Evolutionary conservation across 257 asterid genomes (phyloP).

Genomic region (Echium plantagineum): DNA sequence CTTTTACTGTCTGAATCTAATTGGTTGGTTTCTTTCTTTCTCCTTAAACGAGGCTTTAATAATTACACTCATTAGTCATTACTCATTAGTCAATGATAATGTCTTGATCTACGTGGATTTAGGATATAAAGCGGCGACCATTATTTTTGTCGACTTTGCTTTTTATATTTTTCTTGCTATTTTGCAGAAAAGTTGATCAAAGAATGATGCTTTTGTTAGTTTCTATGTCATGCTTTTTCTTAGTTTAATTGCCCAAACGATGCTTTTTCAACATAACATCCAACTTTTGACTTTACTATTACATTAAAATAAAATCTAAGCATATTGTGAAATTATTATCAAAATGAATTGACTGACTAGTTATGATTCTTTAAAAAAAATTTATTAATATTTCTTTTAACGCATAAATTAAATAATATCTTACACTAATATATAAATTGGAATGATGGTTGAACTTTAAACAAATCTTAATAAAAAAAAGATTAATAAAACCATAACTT

Average conservation of each 20-base stretch:
- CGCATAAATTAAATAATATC: no score
- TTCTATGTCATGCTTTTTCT: constrained; percentile 43
- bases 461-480: no score
- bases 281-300: constrained; percentile 41
- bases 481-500: no score
- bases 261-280: constrained; percentile 36
- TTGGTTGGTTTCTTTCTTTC: background rate
- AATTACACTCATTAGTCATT: constrained; percentile 17
- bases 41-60: constrained; percentile 1
- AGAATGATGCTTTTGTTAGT: constrained; percentile 43
- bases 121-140: constrained; percentile 17
- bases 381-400: no score
- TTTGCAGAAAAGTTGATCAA: constrained; percentile 20
- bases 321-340: no score
- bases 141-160: constrained; percentile 3
- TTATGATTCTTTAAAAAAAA: no score
- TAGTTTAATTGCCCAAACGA: constrained; percentile 23
- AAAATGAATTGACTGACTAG: no score
- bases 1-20: background rate
- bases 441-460: no score
- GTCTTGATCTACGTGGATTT: constrained; percentile 13
- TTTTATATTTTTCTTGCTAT: constrained; percentile 20
- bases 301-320: no score
- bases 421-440: no score
- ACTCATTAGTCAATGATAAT: constrained; percentile 36